Percentiles rank a stretch among this genome's conserved stretches.
Conservation (phyloP, 768 basidiomycete genomes). For the Terana coerulea region DNA sequence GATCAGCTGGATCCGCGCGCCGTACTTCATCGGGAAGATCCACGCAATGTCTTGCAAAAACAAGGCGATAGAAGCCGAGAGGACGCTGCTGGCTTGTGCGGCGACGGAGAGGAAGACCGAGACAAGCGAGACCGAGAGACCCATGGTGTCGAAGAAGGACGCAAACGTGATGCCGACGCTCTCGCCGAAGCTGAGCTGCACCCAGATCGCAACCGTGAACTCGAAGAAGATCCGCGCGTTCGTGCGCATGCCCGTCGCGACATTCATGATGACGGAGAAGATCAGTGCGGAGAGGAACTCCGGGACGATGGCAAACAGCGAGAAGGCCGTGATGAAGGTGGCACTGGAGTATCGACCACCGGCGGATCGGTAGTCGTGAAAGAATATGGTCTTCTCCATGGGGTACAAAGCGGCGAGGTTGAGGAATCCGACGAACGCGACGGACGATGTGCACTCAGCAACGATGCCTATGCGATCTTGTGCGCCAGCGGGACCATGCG, state of each 20-base stretch:
- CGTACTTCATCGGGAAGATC: slow-evolving; percentile 15
- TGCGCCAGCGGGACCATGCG: slow-evolving; percentile 32
- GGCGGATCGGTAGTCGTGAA: slow-evolving; percentile 37
- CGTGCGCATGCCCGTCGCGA: slow-evolving; percentile 13
- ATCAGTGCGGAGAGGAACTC: slow-evolving; percentile 16
- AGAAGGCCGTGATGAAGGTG: slow-evolving; percentile 30
- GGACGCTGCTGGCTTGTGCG: slow-evolving; percentile 1
- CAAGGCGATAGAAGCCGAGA: slow-evolving; percentile 7
- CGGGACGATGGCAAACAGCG: slow-evolving; percentile 20
- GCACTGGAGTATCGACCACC: slow-evolving; percentile 33
- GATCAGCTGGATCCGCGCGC: slow-evolving; percentile 5
- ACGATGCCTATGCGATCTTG: slow-evolving; percentile 38
- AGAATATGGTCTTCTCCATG: slow-evolving; percentile 37
- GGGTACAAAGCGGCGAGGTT: slow-evolving; percentile 36
- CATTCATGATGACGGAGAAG: slow-evolving; percentile 15
- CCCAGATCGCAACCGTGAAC: slow-evolving; percentile 7
- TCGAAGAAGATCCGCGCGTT: slow-evolving; percentile 16
- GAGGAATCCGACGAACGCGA: slow-evolving; percentile 33
- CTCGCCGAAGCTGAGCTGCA: slow-evolving; percentile 16
- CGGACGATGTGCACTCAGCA: slow-evolving; percentile 24
- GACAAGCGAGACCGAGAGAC: slow-evolving; percentile 11
- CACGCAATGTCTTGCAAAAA: slow-evolving; percentile 13
- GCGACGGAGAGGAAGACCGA: slow-evolving; percentile 9
- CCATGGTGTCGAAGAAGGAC: slow-evolving; percentile 14
- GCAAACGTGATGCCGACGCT: slow-evolving; percentile 15